Base-by-base conservation (phyloP, 2,329 filamentous ascomycete genomes). In the Magnaporthales sp. region DNA sequence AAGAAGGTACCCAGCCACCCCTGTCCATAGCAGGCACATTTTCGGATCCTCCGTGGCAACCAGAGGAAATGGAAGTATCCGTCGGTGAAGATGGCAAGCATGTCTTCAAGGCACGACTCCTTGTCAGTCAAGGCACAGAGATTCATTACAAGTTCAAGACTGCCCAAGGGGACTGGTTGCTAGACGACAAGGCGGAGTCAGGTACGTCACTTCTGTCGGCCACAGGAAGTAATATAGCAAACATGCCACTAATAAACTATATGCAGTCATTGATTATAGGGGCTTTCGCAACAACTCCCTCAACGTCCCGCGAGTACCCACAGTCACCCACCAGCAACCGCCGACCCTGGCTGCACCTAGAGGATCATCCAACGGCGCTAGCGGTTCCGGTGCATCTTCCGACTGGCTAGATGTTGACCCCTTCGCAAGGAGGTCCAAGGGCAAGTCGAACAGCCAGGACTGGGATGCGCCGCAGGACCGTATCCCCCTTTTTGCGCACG, bases 81-180 rank as follows among this genome's bases (percentile, higher is more conserved):
- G 78, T 78, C 31, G 80, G 83, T 10, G 77, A 80, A 4, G 77
- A 83, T 46, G 84, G 83, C n/a, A 79, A 88, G 66, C 78, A 86
- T 67, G 73, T 82, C 13, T 93, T 91, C 73, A 80, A 76, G 60
- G 86, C 86, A 67, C 76, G 81, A 0, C 80, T 91, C 61, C 74
- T 81, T 46, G 80, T 84, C 8, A 79, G 85, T 22, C 79, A 84
- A 26, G 84, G 84, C 26, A 82, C 84, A 62, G 83, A 86, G 67
- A 86, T 91, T 70, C 87, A 91, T 72, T 93, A 92, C 82, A 93
- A 92, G 76, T 90, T 93, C 71, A 84, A 89, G 31, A 79, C 90
- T 46, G 89, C 89, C 10, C 75, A 81, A 24, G 86, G 85, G 63
- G 84, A 91, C 69, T 91, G 89, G 89, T 80, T 87, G 27, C 75